These are phyloP conservation scores for Rhizopogon sp. DNA, from an alignment of 768 basidiomycete genomes.

Conservation along the genomic window DNA sequence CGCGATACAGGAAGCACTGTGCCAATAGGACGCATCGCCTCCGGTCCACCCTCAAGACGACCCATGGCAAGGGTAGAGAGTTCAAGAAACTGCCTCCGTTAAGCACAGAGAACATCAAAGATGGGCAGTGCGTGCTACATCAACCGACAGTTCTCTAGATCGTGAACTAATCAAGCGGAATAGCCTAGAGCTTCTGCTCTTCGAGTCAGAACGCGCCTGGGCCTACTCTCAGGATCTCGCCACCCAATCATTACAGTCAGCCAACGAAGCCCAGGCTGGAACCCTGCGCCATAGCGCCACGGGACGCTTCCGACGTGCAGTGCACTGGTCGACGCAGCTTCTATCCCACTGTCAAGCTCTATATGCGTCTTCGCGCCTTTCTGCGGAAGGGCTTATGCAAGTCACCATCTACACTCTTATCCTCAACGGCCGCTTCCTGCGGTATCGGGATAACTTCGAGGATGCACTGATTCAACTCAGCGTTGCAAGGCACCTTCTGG, in stretches of 20 bases:
- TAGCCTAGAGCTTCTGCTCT: conserved; percentile 79
- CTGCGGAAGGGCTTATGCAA: conserved; percentile 59
- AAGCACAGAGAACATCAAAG: conserved; percentile 64
- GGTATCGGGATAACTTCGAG: conserved; percentile 71
- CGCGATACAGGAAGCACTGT: conserved; percentile 91
- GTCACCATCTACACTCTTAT: conserved; percentile 74
- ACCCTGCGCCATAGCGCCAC: conserved; percentile 71
- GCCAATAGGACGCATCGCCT: conserved; percentile 86
- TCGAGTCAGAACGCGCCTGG: conserved; percentile 92
- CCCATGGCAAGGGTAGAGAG: conserved; percentile 84
- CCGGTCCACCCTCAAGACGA: conserved; percentile 77
- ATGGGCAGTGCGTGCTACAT: conserved; percentile 69
- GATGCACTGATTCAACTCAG: conserved; percentile 72
- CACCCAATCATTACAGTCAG: conserved; percentile 43
- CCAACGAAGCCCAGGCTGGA: conserved; percentile 45
- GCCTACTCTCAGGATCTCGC: conserved; percentile 81
- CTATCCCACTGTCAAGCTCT: conserved; percentile 69
- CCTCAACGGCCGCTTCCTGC: conserved; percentile 77
- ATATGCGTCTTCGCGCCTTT: conserved; percentile 46
- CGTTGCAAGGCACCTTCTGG: conserved; percentile 71
- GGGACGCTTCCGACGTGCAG: conserved; percentile 73
- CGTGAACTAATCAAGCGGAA: neutral
- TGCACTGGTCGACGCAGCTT: conserved; percentile 74
- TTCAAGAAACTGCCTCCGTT: conserved; percentile 80
- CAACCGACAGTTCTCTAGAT: neutral